Evolutionary conservation across 2,329 filamentous ascomycete genomes (phyloP).

Genomic region (Clonostachys rhizophaga): DNA sequence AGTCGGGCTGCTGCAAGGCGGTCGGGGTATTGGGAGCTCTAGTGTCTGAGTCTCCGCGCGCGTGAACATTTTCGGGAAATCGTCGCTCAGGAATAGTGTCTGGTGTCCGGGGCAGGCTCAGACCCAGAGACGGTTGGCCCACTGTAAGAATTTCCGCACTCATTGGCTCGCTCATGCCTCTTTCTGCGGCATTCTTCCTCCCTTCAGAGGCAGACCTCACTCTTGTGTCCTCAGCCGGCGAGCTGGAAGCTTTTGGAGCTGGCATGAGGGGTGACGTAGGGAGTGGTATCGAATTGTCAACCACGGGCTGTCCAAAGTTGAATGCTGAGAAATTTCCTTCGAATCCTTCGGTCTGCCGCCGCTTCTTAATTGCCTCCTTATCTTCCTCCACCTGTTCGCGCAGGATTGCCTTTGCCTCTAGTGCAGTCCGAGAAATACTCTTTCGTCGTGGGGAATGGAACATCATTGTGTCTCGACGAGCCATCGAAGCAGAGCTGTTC

Average conservation of each 20-base stretch:
- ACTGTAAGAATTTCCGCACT: not conserved
- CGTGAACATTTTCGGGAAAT: too few relatives aligned
- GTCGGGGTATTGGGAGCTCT: constrained; percentile 2
- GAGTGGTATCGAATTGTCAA: not conserved
- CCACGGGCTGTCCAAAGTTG: constrained; percentile 24
- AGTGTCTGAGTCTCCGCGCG: constrained; percentile 3
- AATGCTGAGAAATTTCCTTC: constrained; percentile 30
- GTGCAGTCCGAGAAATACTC: constrained; percentile 29
- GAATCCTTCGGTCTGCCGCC: constrained; percentile 20
- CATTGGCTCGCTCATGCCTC: constrained; percentile 2
- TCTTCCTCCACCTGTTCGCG: not conserved
- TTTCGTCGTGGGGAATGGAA: constrained; percentile 37
- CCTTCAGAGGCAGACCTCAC: not conserved
- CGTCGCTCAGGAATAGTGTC: too few relatives aligned
- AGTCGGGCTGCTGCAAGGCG: constrained; percentile 1
- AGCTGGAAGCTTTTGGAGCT: not conserved
- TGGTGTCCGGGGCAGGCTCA: too few relatives aligned
- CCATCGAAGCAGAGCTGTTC: constrained; percentile 30
- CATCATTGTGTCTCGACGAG: constrained; percentile 45
- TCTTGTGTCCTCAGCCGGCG: not conserved
- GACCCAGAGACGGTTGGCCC: too few relatives aligned
- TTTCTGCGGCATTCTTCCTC: constrained; percentile 1
- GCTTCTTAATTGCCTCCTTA: constrained; percentile 9
- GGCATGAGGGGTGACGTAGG: constrained; percentile 1
- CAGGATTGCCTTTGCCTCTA: constrained; percentile 15